Evolutionary conservation across 352 stramenopile species (phyloP).

Genomic region (Globisporangium carolinianum): DNA sequence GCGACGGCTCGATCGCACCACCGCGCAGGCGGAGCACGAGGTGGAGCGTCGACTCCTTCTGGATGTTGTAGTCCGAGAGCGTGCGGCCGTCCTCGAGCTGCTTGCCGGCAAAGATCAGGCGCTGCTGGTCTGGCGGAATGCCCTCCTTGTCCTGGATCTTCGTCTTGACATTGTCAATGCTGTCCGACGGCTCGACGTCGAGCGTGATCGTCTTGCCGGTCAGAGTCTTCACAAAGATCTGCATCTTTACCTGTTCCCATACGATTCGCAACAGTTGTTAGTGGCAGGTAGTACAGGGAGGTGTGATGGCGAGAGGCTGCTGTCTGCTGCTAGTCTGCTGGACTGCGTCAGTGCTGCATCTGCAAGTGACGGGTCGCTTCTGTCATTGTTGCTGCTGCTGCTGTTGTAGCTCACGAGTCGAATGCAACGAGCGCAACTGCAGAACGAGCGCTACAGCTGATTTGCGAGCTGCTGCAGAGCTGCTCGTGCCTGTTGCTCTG

Average conservation of each 20-base stretch:
- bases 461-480: too few species aligned
- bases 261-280: too few species aligned
- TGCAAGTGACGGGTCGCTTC: too few species aligned
- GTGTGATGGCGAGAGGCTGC: conserved; percentile 8
- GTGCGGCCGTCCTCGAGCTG: conserved; percentile 96
- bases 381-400: too few species aligned
- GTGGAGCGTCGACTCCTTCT: conserved; percentile 97
- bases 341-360: too few species aligned
- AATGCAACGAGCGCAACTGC: background rate
- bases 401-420: too few species aligned
- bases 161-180: conserved; percentile 97
- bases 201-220: conserved; percentile 97
- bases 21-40: conserved; percentile 95
- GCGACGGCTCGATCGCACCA: conserved; percentile 94
- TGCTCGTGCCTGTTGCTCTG: too few species aligned
- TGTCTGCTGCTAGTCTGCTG: too few species aligned
- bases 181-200: conserved; percentile 96
- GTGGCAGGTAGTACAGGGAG: background rate
- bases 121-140: conserved; percentile 99
- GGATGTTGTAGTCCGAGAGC: conserved; percentile 92
- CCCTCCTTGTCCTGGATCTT: conserved; percentile 99
- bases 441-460: background rate
- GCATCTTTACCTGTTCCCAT: conserved; percentile 63
- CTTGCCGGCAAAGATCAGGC: conserved; percentile 99
- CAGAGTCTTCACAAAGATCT: conserved; percentile 98